Conservation (phyloP, 2,329 filamentous ascomycete genomes). For the Ceratocystis eucalypticola region DNA sequence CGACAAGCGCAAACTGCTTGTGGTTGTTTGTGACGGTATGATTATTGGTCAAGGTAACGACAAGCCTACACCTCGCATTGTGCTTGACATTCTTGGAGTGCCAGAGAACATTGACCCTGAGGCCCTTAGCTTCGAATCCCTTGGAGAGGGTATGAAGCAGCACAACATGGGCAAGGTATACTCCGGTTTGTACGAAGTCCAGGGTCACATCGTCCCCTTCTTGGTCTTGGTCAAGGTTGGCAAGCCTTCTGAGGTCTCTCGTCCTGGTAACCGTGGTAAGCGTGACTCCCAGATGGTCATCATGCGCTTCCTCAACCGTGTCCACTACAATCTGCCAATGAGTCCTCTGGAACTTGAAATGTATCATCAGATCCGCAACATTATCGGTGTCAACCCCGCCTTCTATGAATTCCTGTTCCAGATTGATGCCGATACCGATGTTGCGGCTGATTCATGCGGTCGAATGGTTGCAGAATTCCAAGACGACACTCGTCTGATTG, state of each 20-base stretch:
- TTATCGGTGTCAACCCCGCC: slow-evolving; percentile 94
- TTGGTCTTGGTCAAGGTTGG: slow-evolving; percentile 93
- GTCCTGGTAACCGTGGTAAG: slow-evolving; percentile 94
- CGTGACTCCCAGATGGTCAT: slow-evolving; percentile 97
- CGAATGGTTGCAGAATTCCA: slow-evolving; percentile 87
- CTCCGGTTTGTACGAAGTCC: slow-evolving; percentile 91
- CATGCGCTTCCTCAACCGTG: slow-evolving; percentile 98
- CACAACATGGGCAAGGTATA: slow-evolving; percentile 99
- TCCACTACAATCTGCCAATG: slow-evolving; percentile 96
- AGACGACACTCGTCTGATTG: slow-evolving; percentile 85
- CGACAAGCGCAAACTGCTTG: slow-evolving; percentile 90
- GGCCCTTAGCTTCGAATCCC: slow-evolving; percentile 87
- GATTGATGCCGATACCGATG: slow-evolving; percentile 94
- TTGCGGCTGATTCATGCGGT: slow-evolving; percentile 76
- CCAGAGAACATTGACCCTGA: slow-evolving; percentile 89
- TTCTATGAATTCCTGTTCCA: slow-evolving; percentile 96
- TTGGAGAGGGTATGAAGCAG: slow-evolving; percentile 91
- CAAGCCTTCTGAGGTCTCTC: slow-evolving; percentile 92
- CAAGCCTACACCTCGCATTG: slow-evolving; percentile 84
- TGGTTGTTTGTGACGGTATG: slow-evolving; percentile 95
- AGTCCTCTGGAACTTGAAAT: slow-evolving; percentile 93
- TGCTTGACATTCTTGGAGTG: slow-evolving; percentile 91
- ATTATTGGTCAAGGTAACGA: slow-evolving; percentile 99
- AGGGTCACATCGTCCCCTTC: slow-evolving; percentile 96
- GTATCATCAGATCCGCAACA: slow-evolving; percentile 96